Evolutionary conservation across 2,329 filamentous ascomycete species (phyloP), one percentile per base, ranked within the genome.

Genomic region (Arthrinium phaeospermum): DNA sequence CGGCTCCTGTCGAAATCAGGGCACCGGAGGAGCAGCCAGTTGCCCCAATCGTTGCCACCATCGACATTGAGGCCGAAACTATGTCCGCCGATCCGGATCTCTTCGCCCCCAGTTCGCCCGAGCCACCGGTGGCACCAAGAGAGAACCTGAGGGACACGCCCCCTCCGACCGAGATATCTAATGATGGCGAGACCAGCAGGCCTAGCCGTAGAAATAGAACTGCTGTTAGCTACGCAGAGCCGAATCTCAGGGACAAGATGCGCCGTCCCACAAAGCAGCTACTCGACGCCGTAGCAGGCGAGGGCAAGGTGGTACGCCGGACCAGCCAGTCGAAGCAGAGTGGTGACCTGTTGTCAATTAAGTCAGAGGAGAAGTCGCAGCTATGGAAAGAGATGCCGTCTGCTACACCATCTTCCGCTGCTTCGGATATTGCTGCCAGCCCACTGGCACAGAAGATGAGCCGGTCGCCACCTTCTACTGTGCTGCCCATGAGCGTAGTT

Each of bases 241-340:
- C 94, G 1, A 96, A 93, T 77, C 85, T 96, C 57, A 88, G 92
- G 74, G 92, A 92, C 79, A 96, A 96, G 83, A 95, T 96, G 93
- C 89, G 94, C 72, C 89, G 94, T 73, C 93, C 94, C 30, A 93
- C 92, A 1, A 94, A 94, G 79, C 90, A 94, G 75, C 82, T 95
- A 13, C 89, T 92, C 47, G 93, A 95, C 80, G 93, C 93, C 1
- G 93, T 96, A 19, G 83, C 88, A 14, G 90, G 89, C n/a, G 89
- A 92, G 76, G 88, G 87, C 45, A 91, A 87, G 78, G 85, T 86
- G 72, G 78, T 81, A 72, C 86, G 85, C 69, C 81, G 84, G 71
- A 82, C 81, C 34, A 87, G 84, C 73, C 80, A 57, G 82, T 77
- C 51, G 78, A 78, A 71, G 71, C 75, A 53, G 19, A 53, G 34